A percentile compares a stretch with the other conserved stretches of the same genome.
Evolutionary conservation across 306 rosid species (phyloP).

Genomic region (Vigna reflexopilosa): DNA sequence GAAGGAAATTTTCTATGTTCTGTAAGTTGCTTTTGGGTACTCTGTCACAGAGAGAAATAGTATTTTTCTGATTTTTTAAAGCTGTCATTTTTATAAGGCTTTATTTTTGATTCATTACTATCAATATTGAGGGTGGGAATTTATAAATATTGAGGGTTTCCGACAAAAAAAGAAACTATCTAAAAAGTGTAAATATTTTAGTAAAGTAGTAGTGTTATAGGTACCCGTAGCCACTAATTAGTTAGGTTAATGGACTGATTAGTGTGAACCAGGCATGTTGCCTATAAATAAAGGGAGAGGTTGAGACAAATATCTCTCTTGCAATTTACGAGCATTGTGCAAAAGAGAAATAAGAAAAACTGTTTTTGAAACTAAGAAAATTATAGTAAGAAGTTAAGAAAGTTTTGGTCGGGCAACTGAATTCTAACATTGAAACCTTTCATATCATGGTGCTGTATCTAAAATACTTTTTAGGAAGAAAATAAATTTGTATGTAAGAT

Average conservation of each 20-base stretch:
- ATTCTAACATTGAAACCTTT: slow-evolving; percentile 13
- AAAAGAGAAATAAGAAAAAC: not conserved
- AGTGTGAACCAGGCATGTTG: not conserved
- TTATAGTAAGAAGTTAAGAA: not conserved
- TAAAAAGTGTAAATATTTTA: not conserved
- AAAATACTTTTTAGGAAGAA: slow-evolving; percentile 6
- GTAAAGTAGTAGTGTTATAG: not conserved
- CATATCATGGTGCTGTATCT: not conserved
- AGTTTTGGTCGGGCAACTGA: slow-evolving; percentile 1
- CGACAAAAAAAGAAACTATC: not conserved
- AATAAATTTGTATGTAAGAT: not conserved
- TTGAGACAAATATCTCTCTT: not conserved
- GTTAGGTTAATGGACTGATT: not conserved
- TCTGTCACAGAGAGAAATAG: not conserved
- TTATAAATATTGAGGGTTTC: not conserved
- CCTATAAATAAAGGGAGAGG: not conserved
- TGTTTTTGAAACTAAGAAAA: not conserved
- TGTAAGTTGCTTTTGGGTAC: slow-evolving; percentile 13
- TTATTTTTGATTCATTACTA: not conserved
- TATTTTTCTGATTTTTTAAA: not conserved
- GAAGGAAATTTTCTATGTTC: slow-evolving; percentile 36
- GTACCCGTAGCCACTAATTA: not conserved
- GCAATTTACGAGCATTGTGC: not conserved
- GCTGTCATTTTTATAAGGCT: not conserved
- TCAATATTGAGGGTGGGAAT: not conserved